Evolutionary conservation across 768 basidiomycete species (phyloP).

Genomic region (Pleurotus giganteus): DNA sequence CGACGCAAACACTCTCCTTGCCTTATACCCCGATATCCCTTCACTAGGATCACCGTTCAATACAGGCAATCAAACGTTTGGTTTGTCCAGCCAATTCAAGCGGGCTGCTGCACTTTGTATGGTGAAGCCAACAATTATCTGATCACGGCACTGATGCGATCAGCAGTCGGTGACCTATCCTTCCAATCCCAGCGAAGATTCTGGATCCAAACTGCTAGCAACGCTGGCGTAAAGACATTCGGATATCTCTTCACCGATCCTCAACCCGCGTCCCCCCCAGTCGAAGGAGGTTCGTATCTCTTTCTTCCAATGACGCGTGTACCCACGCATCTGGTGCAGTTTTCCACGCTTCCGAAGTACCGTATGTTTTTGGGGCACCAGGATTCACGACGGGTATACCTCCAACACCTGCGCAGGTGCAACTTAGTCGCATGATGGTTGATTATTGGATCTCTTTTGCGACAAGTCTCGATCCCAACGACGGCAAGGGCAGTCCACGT

Average conservation of each 20-base stretch:
- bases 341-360: constrained; percentile 30
- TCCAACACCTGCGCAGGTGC: constrained; percentile 17
- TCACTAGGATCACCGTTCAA: constrained; percentile 43
- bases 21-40: constrained; percentile 41
- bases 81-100: constrained; percentile 30
- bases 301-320: neutral
- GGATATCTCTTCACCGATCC: constrained; percentile 44
- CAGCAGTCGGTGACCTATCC: constrained; percentile 33
- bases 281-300: constrained; percentile 26
- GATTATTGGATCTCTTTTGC: constrained; percentile 45
- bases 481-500: constrained; percentile 30
- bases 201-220: constrained; percentile 38
- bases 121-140: neutral
- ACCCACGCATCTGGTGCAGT: constrained; percentile 18
- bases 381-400: constrained; percentile 11
- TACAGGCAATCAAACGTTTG: constrained; percentile 45
- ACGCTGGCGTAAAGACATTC: constrained; percentile 33
- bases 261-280: constrained; percentile 22
- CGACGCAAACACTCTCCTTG: constrained; percentile 24
- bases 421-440: constrained; percentile 32
- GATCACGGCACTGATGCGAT: neutral
- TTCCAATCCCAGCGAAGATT: constrained; percentile 38
- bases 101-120: constrained; percentile 25
- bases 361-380: constrained; percentile 32
- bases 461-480: constrained; percentile 37